These are phyloP conservation scores for Xerocomellus amylosporus DNA, from an alignment of 768 basidiomycete genomes.

Conservation along the genomic window DNA sequence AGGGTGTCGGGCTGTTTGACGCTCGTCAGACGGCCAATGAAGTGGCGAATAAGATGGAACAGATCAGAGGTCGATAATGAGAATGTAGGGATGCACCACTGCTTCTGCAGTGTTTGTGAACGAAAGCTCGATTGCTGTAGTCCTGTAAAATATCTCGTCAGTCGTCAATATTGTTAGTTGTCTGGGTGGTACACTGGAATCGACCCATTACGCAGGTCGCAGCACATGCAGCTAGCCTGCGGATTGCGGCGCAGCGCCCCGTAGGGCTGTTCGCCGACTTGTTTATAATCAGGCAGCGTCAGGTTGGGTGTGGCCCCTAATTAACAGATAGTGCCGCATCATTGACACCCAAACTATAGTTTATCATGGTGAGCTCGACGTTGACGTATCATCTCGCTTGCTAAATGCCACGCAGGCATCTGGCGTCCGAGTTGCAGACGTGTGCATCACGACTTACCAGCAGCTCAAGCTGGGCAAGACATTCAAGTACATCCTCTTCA, in stretches of 20 bases:
- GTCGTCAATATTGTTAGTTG: not conserved
- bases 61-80: conserved; percentile 15
- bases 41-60: conserved; percentile 27
- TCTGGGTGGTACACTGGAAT: not conserved
- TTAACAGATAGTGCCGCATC: not conserved
- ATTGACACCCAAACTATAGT: not conserved
- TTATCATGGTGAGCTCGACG: conserved; percentile 26
- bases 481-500: conserved; percentile 82
- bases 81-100: not conserved
- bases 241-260: conserved; percentile 12
- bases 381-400: not conserved
- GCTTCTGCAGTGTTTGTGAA: not conserved
- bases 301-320: conserved; percentile 11
- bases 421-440: conserved; percentile 46
- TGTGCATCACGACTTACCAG: conserved; percentile 41
- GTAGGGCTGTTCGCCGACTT: not conserved
- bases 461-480: conserved; percentile 41
- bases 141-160: conserved; percentile 7
- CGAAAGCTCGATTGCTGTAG: not conserved
- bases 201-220: not conserved
- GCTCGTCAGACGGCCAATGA: conserved; percentile 31
- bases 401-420: conserved; percentile 22
- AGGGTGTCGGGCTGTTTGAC: conserved; percentile 27
- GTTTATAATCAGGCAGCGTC: conserved; percentile 11
- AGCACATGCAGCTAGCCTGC: not conserved